Percentiles rank a stretch among this genome's conserved stretches.
These are phyloP conservation scores for Ogataea trehaloabstinens DNA, from an alignment of 805 yeast species.

Conservation along the genomic window DNA sequence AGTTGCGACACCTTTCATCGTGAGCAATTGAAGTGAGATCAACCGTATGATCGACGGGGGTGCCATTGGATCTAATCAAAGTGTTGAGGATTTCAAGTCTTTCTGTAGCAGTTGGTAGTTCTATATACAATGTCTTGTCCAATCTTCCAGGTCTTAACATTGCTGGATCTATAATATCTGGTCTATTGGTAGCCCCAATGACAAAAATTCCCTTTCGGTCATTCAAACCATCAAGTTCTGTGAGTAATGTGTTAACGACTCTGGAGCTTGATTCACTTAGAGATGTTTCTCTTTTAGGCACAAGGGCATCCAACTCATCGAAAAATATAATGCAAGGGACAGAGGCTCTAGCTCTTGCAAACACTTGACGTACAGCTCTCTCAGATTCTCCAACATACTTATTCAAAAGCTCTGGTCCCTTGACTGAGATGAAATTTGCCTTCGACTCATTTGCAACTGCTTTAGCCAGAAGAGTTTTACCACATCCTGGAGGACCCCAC, in stretches of 20 bases:
- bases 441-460: conserved; percentile 98
- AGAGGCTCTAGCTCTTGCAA: conserved; percentile 91
- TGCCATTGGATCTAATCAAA: conserved; percentile 62
- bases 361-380: conserved; percentile 87
- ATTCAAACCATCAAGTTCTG: conserved; percentile 92
- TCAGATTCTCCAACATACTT: conserved; percentile 97
- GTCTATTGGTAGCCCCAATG: conserved; percentile 95
- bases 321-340: conserved; percentile 92
- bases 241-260: conserved; percentile 90
- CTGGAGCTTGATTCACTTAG: conserved; percentile 87
- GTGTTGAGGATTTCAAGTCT: conserved; percentile 81
- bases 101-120: conserved; percentile 77
- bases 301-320: conserved; percentile 94
- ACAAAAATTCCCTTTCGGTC: conserved; percentile 93
- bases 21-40: conserved; percentile 61
- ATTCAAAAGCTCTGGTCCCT: conserved; percentile 94
- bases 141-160: conserved; percentile 96
- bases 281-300: conserved; percentile 88
- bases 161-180: conserved; percentile 98
- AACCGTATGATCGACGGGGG: conserved; percentile 69
- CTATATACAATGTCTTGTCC: conserved; percentile 89
- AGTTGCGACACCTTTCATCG: conserved; percentile 81
- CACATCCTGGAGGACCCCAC: conserved; percentile 99
- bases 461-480: conserved; percentile 92
- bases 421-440: conserved; percentile 92